A percentile compares a stretch with the other conserved stretches of the same genome.
Evolutionary conservation across 495 filamentous ascomycete genomes (phyloP).

Genomic region (Parachaetomium inaequale): DNA sequence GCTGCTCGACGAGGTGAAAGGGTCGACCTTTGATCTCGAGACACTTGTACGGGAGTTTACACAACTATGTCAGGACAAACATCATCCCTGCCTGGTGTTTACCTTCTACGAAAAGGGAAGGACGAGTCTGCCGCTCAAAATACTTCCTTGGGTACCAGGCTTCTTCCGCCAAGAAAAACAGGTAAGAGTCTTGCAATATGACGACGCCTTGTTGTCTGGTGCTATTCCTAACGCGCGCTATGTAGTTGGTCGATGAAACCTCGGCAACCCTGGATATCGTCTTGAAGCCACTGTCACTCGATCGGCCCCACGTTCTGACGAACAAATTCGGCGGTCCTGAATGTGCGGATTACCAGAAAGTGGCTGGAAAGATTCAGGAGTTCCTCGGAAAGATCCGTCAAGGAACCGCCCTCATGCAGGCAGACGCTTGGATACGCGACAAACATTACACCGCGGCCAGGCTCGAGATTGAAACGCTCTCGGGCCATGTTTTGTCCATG

Average conservation of each 20-base stretch:
- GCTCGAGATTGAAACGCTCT: slow-evolving; percentile 38
- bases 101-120: slow-evolving; percentile 22
- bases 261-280: slow-evolving; percentile 26
- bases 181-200: slow-evolving; percentile 14
- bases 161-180: slow-evolving; percentile 17
- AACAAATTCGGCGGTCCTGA: slow-evolving; percentile 30
- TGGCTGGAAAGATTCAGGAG: slow-evolving; percentile 20
- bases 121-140: slow-evolving; percentile 18
- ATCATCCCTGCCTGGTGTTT: slow-evolving; percentile 10
- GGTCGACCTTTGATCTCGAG: slow-evolving; percentile 18
- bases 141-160: slow-evolving; percentile 20
- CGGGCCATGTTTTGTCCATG: slow-evolving; percentile 31
- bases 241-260: slow-evolving; percentile 21
- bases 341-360: slow-evolving; percentile 19
- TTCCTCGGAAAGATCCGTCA: slow-evolving; percentile 25
- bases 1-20: slow-evolving; percentile 17
- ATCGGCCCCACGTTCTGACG: slow-evolving; percentile 25
- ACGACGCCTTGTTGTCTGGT: background rate
- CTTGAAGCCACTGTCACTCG: slow-evolving; percentile 23
- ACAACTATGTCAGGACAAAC: slow-evolving; percentile 11
- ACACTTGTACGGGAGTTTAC: slow-evolving; percentile 22
- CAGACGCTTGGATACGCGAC: slow-evolving; percentile 27
- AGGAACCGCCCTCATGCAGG: slow-evolving; percentile 20
- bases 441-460: slow-evolving; percentile 22
- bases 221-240: slow-evolving; percentile 16